Base-by-base conservation (phyloP, 2,329 filamentous ascomycete genomes). In the Samsoniella hepiali region DNA sequence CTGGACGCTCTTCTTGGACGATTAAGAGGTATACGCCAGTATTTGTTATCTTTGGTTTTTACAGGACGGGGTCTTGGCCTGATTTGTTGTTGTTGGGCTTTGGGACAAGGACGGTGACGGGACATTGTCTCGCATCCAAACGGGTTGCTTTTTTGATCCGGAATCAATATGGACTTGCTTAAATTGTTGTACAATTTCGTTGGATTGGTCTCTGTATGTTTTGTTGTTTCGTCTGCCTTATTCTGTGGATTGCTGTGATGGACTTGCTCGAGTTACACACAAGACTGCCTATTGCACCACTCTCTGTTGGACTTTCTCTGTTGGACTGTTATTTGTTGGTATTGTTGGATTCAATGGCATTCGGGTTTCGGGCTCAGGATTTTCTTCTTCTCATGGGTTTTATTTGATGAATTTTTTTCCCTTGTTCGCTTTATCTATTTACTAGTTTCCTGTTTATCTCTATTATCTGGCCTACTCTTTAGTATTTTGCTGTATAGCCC, bases 381-480 rank as follows among this genome's bases (percentile, higher is more conserved):
- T 50, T 32, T 17, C 56, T 51, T 63, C 49, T 63, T 59, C 34
- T 34, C 36, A 56, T 65, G 65, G 60, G 62, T 66, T 40, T 68
- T 60, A 22, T 66, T 64, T 65, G 62, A 62, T 69, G 9, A 29
- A 1, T 15, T 40, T 15, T 29, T 38, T 22, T 6, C 45, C 8
- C 3, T n/a, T 50, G 13, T n/a, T 29, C 32, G 40, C 11, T 22
- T 13, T 53, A 29, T 42, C 44, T 27, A 17, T 13, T 27, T 51
- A 7, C 2, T 34, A 45, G 58, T 61, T 63, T 63, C 38, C 38
- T 40, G 38, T 40, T 40, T 40, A 40, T 3, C 13, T 62, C 62
- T 62, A 50, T 56, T 65, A 65, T 64, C 51, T 67, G 64, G 51
- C 60, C 54, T 54, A 62, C 50, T 57, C 64, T 67, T 56, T 47